A percentile compares a stretch with the other conserved stretches of the same genome.
phyloP scores from a whole-genome alignment of 2,329 filamentous ascomycete species.

The Triangularia verruculosa region DNA sequence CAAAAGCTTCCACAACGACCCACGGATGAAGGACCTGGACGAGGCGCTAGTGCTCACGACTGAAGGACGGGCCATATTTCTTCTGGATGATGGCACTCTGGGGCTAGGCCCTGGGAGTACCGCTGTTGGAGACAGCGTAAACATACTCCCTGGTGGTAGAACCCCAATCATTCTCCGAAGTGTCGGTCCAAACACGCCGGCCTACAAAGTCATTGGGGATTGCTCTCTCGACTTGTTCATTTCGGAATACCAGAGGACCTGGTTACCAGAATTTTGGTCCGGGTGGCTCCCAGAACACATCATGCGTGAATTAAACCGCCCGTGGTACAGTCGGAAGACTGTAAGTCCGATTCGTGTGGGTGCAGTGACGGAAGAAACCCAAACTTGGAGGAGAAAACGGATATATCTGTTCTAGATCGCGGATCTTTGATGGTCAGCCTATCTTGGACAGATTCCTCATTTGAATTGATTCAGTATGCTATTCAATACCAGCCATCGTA shows the following conservation, averaged over 20 bases:
- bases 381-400: no score
- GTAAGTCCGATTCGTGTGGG: no score
- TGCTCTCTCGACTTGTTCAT: background rate
- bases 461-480: no score
- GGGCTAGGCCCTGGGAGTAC: constrained; percentile 9
- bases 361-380: no score
- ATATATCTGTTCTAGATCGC: no score
- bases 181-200: no score
- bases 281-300: background rate
- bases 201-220: background rate
- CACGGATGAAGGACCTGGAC: background rate
- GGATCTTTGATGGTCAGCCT: no score
- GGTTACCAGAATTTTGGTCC: background rate
- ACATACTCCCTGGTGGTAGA: background rate
- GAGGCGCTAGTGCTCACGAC: background rate
- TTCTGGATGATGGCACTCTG: background rate
- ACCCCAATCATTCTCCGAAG: background rate
- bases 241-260: background rate
- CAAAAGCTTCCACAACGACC: background rate
- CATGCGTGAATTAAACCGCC: no score
- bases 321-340: no score
- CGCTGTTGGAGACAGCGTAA: background rate
- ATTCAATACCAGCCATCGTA: no score
- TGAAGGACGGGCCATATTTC: background rate
- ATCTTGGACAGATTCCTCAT: no score